Base-by-base conservation (phyloP, 2,329 filamentous ascomycete genomes). In the Trichoderma atroviride region DNA sequence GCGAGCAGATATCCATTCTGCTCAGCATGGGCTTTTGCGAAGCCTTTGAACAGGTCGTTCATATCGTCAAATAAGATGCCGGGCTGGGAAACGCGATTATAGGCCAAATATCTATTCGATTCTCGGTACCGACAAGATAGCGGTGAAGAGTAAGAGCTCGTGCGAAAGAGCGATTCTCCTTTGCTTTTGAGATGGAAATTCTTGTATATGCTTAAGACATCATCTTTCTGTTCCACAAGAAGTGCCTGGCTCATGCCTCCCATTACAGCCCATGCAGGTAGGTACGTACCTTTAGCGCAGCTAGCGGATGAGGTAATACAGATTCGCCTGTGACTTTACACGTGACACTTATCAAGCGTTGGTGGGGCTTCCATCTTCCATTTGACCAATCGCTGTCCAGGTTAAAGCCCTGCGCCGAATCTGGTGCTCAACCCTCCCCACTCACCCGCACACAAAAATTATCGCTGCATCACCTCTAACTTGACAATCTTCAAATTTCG, bases 1-100 rank as follows among this genome's bases (percentile, higher is more conserved):
- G 94, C 91, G 47, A 98, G 86, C 60, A 85, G 84, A 75, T 91
- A 91, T 70, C 94, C 94, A 77, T 92, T 88, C 69, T 86, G 84
- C 35, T 82, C 79, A 59, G 83, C 79, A 75, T 94, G 87, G 50
- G 92, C 92, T 69, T 87, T 82, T 68, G 87, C 88, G 78, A 97
- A 97, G 70, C 92, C 88, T 53, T 84, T 82, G 75, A 96, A 91
- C 63, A 96, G 82, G 64, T 85, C 82, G 76, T 94, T 89, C 93
- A 97, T 94, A 67, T 73, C 79, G 71, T 27, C n/a, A 35, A 47
- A n/a, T 5, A 14, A 19, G 43, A 29, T 68, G 65, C 35, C 5
- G 35, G 43, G 19, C 11, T 16, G 40, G n/a, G 16, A 22, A 35
- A 13, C 55, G 55, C 53, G 33, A 4, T 22, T 31, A 31, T 16